phyloP scores from a whole-genome alignment of 2,329 filamentous ascomycete species.

The Fusarium equiseti region DNA sequence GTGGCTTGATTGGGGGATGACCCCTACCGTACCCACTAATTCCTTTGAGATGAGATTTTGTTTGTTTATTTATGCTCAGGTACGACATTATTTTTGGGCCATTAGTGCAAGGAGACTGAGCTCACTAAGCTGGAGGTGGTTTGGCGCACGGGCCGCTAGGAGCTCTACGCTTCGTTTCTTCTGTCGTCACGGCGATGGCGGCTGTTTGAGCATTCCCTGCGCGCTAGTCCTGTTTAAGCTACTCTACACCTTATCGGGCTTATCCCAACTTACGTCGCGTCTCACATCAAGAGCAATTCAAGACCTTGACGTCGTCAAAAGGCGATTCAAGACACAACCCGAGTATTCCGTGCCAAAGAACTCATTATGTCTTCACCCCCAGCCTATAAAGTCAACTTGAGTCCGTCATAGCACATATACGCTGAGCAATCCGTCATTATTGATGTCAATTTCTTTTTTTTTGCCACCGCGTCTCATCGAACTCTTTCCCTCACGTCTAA shows the following conservation, averaged over 20 bases:
- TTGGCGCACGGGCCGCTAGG: slow-evolving; percentile 41
- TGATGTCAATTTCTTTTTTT: background rate
- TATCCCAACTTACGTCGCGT: slow-evolving; percentile 36
- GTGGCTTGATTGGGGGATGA: slow-evolving; percentile 38
- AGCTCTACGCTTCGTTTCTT: slow-evolving; percentile 28
- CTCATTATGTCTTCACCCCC: background rate
- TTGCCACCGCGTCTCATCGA: slow-evolving; percentile 22
- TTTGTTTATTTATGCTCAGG: slow-evolving; percentile 54
- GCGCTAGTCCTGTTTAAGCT: slow-evolving; percentile 8
- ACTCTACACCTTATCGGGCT: slow-evolving; percentile 12
- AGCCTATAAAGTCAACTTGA: background rate
- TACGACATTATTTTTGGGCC: slow-evolving; percentile 43
- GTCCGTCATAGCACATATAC: background rate
- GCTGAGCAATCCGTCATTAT: slow-evolving; percentile 12
- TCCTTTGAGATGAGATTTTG: slow-evolving; percentile 47
- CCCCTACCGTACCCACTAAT: slow-evolving; percentile 32
- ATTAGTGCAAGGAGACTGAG: slow-evolving; percentile 39
- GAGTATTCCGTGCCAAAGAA: background rate
- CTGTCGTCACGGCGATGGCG: slow-evolving; percentile 53
- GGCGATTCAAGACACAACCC: background rate
- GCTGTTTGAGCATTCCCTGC: slow-evolving; percentile 25
- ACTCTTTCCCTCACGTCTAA: slow-evolving; percentile 11
- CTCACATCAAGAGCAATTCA: slow-evolving; percentile 34
- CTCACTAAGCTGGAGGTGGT: slow-evolving; percentile 36
- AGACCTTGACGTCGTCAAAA: slow-evolving; percentile 23